Evolutionary conservation across 2,329 filamentous ascomycete species (phyloP), one percentile per base, ranked within the genome.

Genomic region (Sordariomycetes sp.): DNA sequence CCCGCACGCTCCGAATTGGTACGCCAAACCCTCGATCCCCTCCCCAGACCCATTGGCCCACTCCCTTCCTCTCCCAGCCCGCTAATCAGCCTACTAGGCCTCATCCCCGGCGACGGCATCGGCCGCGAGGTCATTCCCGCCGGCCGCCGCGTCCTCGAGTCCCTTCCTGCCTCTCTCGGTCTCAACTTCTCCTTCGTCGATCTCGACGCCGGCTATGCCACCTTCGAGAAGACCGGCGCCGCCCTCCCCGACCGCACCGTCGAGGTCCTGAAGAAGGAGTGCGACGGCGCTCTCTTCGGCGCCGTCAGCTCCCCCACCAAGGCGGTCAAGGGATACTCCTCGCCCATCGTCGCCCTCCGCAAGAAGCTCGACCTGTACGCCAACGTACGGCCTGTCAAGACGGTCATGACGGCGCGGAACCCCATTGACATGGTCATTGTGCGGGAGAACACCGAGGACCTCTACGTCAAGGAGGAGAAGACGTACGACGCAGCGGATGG

Each of bases 101-200:
- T 97, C 66, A 97, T 99, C 70, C 89, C 94, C 66, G 94, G 94
- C 68, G 94, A 99, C 75, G 94, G 94, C 73, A 99, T 99, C 74
- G 94, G 94, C 74, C 89, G 89, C 70, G 94, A 99, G 76, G 94
- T 99, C 71, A 97, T 99, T 72, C 94, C 94, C 63, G 88, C 94
- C 57, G 94, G 92, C 55, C 89, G 90, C 66, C 86, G 88, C 62
- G 78, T 97, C 64, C 88, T 99, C 67, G 92, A 99, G 77, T 87
- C 94, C 55, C 86, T 99, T 1, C 91, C 92, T 36, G 73, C 86
- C n/a, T 94, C 89, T n/a, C 77, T 96, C 53, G 87, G 87, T 66
- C 82, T 99, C 65, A 91, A 90, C 68, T 97, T 97, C 80, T 88
- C 87, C 70, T 99, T 97, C 73, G 82, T 94, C 64, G 84, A 96